Evolutionary conservation across 331 rosid species (phyloP), one percentile per base, ranked within the genome.

Genomic region (Acacia pycnantha): DNA sequence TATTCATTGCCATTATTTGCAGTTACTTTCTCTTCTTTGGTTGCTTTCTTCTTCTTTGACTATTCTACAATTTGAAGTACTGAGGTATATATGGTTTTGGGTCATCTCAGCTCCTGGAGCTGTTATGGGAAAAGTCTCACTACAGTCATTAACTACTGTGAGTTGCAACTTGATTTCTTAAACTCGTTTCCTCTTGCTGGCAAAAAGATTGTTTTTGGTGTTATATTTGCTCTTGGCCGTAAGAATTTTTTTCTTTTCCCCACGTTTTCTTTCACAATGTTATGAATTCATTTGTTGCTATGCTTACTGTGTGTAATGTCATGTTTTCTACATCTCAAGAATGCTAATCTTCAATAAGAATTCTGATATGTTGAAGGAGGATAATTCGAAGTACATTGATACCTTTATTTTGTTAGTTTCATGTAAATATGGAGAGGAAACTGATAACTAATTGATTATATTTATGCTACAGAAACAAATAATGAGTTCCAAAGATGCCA

Each of bases 401-500:
- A 65, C 74, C 73, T 54, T 66, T 37, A 48, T 29, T 15, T 0
- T 31, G 44, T 43, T 31, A 66, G 66, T 66, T 79, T 74, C 41
- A 24, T 79, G 29, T 53, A 68, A 76, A 19, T 35, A 13, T 79
- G 29, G 47, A 68, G 58, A 14, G 33, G 64, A 73, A 59, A 68
- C 22, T 73, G 56, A 35, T 66, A 61, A 31, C 48, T 72, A 48
- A 62, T 84, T 62, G 13, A 37, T 14, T 22, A 27, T n/a, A 22
- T 22, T 77, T 81, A 1, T 67, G 76, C 29, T 80, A 68, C 24
- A 41, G n/a, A 48, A 29, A 70, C 56, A 70, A 62, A 79, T 11
- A 18, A 92, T 90, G 97, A 88, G 81, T 81, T 89, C 90, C 11
- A 24, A 59, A 56, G 81, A 70, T 27, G 84, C 53, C 11, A 72